Base-by-base conservation (phyloP, 2,329 filamentous ascomycete genomes). In the Diaporthe sp. region DNA sequence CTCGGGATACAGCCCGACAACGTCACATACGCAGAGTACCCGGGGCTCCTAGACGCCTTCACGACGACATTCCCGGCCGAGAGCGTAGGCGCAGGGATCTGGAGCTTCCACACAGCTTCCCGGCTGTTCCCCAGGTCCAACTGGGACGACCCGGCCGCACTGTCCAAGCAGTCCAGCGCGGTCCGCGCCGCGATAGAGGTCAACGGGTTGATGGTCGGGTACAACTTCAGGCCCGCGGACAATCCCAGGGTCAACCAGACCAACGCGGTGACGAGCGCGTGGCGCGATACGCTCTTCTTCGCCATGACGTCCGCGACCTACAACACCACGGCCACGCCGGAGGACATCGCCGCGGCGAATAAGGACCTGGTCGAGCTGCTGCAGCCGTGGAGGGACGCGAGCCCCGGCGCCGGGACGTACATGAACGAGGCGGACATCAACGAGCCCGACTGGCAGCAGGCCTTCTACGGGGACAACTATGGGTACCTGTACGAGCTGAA, bases 231-330 rank as follows among this genome's bases (percentile, higher is more conserved):
- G 51, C 61, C 61, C 8, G 61, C 50, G 15, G 71, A 73, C 55
- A 80, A 80, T 2, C 75, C 80, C 1, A 56, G 81, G 2, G 77
- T 75, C 70, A 76, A 73, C 81, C 77, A 79, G 78, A 81, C 83
- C 63, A 87, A 84, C 19, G 83, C 85, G 9, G 82, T 88, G 53
- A 87, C 87, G 76, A 84, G 87, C 4, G 87, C 87, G 1, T 89
- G 87, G 87, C 82, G 88, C 51, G 80, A 82, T 5, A 82, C 85
- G 2, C 78, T 82, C 1, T 78, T 84, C 77, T 84, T 82, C 77
- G 78, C 84, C 4, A 79, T 85, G 56, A 84, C 84, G 78, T 37
- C 55, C n/a, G 58, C 47, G 12, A 56, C 39, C 1, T 74, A 51
- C 47, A 70, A 56, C 32, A 22, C 27, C 22, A 70, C 47, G 12